phyloP scores from a whole-genome alignment of 2,329 filamentous ascomycete species.

The Fusarium equiseti region DNA sequence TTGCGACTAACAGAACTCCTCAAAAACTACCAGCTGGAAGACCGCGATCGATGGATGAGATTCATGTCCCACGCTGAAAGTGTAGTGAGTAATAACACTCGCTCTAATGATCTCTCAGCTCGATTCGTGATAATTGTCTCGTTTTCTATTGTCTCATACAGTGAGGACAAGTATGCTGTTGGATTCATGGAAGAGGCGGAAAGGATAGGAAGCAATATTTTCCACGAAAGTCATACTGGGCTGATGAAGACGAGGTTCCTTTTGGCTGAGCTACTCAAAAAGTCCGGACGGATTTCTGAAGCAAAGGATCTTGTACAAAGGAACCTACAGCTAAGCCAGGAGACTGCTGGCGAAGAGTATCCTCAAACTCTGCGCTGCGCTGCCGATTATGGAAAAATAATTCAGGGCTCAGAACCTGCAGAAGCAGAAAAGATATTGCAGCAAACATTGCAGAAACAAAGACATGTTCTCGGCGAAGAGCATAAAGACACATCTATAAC shows the following conservation, averaged over 20 bases:
- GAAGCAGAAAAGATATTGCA: background rate
- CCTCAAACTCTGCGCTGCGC: no score
- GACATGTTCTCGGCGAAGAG: accelerated
- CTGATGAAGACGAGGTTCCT: no score
- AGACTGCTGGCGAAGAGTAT: accelerated
- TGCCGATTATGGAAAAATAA: accelerated
- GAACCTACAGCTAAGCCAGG: no score
- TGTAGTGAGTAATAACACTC: accelerated
- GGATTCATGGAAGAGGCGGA: no score
- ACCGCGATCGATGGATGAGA: accelerated
- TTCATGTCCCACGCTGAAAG: background rate
- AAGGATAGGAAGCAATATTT: accelerated
- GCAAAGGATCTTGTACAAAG: accelerated
- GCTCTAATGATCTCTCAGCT: accelerated
- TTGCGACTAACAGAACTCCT: accelerated
- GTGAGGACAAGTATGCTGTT: no score
- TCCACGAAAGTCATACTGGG: accelerated
- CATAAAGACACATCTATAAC: accelerated
- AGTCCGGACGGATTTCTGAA: accelerated
- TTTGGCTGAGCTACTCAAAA: accelerated
- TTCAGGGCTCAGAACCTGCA: background rate
- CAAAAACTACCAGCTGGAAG: accelerated
- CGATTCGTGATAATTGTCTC: no score
- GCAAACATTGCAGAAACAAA: background rate
- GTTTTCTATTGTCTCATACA: no score